phyloP scores from a whole-genome alignment of 2,329 filamentous ascomycete genomes.

The Sordariomycetes sp. region DNA sequence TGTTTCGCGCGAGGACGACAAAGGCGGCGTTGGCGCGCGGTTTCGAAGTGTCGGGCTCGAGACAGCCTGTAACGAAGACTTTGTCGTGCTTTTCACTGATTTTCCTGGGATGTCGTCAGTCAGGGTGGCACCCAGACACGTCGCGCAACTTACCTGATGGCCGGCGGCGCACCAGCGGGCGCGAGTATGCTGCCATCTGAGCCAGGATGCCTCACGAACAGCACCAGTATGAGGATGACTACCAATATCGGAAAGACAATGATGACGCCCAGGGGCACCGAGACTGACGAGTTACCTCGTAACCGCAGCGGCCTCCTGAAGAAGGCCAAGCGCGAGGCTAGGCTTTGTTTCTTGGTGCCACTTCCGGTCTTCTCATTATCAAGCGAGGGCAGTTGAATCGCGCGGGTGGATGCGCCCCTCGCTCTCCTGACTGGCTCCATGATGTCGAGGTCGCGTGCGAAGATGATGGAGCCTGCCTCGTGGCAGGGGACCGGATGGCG shows the following conservation, averaged over 20 bases:
- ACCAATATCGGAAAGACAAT: conserved; percentile 88
- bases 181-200: conserved; percentile 76
- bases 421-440: conserved; percentile 54
- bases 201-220: conserved; percentile 82
- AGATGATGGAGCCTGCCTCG: conserved; percentile 1
- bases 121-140: background rate
- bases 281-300: conserved; percentile 85
- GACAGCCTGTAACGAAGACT: conserved; percentile 86
- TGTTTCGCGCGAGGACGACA: conserved; percentile 90
- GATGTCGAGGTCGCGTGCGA: conserved; percentile 4
- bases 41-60: conserved; percentile 66
- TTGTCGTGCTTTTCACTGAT: conserved; percentile 97
- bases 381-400: conserved; percentile 32
- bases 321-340: conserved; percentile 58
- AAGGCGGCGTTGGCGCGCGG: conserved; percentile 91
- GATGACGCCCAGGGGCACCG: conserved; percentile 85
- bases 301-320: conserved; percentile 80
- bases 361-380: conserved; percentile 34
- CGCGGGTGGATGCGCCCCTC: conserved; percentile 10
- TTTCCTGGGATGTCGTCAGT: conserved; percentile 48
- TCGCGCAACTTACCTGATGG: conserved; percentile 64
- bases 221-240: conserved; percentile 78
- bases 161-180: conserved; percentile 78
- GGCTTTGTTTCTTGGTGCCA: conserved; percentile 23
- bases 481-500: conserved; percentile 1